Evolutionary conservation across 2,329 filamentous ascomycete species (phyloP), one percentile per base, ranked within the genome.

Genomic region (Penicillium concentricum): DNA sequence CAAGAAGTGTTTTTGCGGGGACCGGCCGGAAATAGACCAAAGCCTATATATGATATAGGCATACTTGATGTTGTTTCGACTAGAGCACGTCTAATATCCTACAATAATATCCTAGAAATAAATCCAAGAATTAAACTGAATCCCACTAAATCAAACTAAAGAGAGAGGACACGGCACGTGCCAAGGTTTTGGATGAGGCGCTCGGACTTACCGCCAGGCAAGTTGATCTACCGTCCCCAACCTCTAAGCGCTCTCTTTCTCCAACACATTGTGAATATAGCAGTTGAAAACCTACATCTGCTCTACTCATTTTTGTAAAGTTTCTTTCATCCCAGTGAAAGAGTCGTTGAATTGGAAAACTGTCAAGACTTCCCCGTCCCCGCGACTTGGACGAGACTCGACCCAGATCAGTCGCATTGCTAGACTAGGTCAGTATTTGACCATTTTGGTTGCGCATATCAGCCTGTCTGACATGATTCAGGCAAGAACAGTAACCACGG

Each of bases 401-500:
- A 28, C 37, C 18, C 28, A 18, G 46, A 37, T 18, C 24, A 37
- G 42, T 50, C 52, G 45, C 52, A 55, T 43, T 18, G n/a, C 51
- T 39, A 49, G 20, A 26, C 20, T 34, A 49, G 18, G 26, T 44
- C 38, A 18, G 46, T 13, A 28, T 43, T 38, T 22, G 34, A 45
- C 35, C 51, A 30, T 30, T 38, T 44, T 35, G 5, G 6, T 42
- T 32, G 35, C 30, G 22, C 34, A 35, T 3, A 52, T n/a, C 7
- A n/a, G n/a, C 15, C 41, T 41, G 48, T 51, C 54, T 56, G 48
- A 26, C 24, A 3, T 30, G 32, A 45, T 20, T 37, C 54, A 52
- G 54, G 54, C 42, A 46, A 46, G 22, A 34, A 46, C 26, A 32
- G 39, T 42, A 65, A 61, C 20, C 70, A 71, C 66, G 62, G 74